Evolutionary conservation across 768 basidiomycete species (phyloP).

Genomic region (Tricholoma hemisulphureum): DNA sequence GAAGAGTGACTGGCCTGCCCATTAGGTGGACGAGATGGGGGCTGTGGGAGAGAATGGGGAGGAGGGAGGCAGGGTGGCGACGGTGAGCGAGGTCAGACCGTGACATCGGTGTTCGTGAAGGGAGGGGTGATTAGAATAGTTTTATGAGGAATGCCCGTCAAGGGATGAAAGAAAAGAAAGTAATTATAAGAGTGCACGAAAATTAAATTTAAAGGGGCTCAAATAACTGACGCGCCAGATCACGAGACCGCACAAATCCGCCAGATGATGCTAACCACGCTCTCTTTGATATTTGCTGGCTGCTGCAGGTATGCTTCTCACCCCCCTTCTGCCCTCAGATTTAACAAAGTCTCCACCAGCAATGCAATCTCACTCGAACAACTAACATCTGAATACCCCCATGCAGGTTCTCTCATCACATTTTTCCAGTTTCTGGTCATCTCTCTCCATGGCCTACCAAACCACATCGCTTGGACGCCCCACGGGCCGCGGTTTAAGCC

Average conservation of each 20-base stretch:
- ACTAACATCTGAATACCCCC: constrained; percentile 63
- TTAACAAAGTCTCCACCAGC: constrained; percentile 33
- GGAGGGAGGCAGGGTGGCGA: constrained; percentile 77
- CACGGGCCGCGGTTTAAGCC: constrained; percentile 56
- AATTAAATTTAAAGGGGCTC: constrained; percentile 2
- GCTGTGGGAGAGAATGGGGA: constrained; percentile 75
- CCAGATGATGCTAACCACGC: too few relatives aligned
- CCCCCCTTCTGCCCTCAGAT: background rate
- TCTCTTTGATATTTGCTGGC: constrained; percentile 82
- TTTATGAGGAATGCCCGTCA: constrained; percentile 37
- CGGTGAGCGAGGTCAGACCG: constrained; percentile 24
- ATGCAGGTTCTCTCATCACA: constrained; percentile 81
- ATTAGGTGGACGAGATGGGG: constrained; percentile 79
- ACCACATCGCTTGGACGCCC: constrained; percentile 51
- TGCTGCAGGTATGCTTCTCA: constrained; percentile 66
- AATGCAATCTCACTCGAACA: constrained; percentile 80
- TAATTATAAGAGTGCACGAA: constrained; percentile 20
- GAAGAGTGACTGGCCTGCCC: constrained; percentile 69
- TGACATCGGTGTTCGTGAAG: constrained; percentile 28
- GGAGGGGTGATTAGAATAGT: constrained; percentile 29
- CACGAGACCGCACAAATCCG: background rate
- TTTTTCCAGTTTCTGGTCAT: constrained; percentile 83
- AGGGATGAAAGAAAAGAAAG: constrained; percentile 37
- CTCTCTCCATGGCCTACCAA: constrained; percentile 69
- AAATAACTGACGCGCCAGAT: background rate